Evolutionary conservation across 148 eudicot genomes (phyloP).

Genomic region (Vaccinium macrocarpon): DNA sequence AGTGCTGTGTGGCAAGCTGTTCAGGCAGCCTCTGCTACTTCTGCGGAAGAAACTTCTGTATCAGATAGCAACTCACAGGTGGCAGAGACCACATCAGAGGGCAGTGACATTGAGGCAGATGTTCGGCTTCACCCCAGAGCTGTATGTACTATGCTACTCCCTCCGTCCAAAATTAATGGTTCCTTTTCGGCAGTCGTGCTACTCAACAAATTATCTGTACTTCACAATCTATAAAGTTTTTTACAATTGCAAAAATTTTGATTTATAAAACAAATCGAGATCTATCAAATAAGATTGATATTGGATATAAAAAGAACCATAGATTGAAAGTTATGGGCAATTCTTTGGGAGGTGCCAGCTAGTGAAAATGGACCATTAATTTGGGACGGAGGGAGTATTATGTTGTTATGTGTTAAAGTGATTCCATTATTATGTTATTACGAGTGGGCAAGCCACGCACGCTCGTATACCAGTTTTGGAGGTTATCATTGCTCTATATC

Average conservation of each 20-base stretch:
- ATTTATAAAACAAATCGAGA: too few relatives aligned
- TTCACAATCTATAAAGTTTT: too few relatives aligned
- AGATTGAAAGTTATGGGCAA: too few relatives aligned
- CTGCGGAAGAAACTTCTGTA: constrained; percentile 53
- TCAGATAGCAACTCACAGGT: constrained; percentile 60
- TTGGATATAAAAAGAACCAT: too few relatives aligned
- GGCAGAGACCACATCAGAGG: constrained; percentile 57
- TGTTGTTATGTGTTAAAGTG: background rate
- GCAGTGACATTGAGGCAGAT: constrained; percentile 64
- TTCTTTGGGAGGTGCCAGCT: too few relatives aligned
- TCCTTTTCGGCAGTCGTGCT: too few relatives aligned
- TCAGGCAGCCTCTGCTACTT: constrained; percentile 65
- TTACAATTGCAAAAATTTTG: too few relatives aligned
- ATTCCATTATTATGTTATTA: background rate
- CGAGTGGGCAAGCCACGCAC: background rate
- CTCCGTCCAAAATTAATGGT: too few relatives aligned
- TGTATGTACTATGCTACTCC: constrained; percentile 51
- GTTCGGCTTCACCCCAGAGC: constrained; percentile 98
- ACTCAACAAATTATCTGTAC: too few relatives aligned
- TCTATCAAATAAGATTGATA: too few relatives aligned
- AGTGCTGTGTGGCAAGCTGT: constrained; percentile 94
- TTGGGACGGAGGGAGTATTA: too few relatives aligned
- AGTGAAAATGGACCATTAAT: too few relatives aligned
- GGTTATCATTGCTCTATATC: background rate
- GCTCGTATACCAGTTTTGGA: background rate